Conservation (phyloP, 2,329 filamentous ascomycete species). For the Stemphylium lycopersici region DNA sequence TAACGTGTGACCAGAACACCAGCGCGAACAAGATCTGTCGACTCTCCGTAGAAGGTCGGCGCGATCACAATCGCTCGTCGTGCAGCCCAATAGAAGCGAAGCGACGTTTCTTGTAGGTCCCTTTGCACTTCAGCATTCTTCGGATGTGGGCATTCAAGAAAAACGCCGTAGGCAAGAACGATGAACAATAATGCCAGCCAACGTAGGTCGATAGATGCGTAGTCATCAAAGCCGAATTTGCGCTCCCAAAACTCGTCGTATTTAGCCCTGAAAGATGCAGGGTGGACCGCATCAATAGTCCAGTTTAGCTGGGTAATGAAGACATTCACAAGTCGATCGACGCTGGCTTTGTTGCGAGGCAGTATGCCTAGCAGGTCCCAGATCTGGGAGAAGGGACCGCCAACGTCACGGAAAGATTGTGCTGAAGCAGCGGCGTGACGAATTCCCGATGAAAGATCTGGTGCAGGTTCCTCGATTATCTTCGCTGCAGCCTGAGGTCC, state of each 20-base stretch:
- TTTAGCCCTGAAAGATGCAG: slow-evolving; percentile 41
- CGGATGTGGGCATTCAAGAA: slow-evolving; percentile 45
- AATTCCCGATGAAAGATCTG: slow-evolving; percentile 23
- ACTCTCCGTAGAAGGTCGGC: slow-evolving; percentile 52
- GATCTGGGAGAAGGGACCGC: slow-evolving; percentile 46
- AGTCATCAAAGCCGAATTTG: slow-evolving; percentile 51
- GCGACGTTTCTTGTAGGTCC: slow-evolving; percentile 48
- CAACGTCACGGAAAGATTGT: slow-evolving; percentile 37
- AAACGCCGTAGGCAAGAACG: slow-evolving; percentile 49
- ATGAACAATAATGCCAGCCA: slow-evolving; percentile 54
- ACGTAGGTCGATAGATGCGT: slow-evolving; percentile 49
- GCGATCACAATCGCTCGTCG: slow-evolving; percentile 51
- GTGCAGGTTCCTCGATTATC: slow-evolving; percentile 25
- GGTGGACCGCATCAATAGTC: slow-evolving; percentile 48
- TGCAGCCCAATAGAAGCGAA: slow-evolving; percentile 52
- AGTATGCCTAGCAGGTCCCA: slow-evolving; percentile 52
- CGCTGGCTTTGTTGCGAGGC: slow-evolving; percentile 47
- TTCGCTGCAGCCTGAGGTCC: slow-evolving; percentile 28
- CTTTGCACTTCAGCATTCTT: slow-evolving; percentile 44
- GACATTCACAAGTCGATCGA: slow-evolving; percentile 44
- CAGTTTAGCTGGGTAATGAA: slow-evolving; percentile 49
- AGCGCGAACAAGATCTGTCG: slow-evolving; percentile 50
- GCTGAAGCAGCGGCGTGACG: slow-evolving; percentile 23
- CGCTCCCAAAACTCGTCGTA: slow-evolving; percentile 51
- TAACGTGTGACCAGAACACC: slow-evolving; percentile 51